Base-by-base conservation (phyloP, 2,329 filamentous ascomycete genomes). In the Penicillium fuscoglaucum region DNA sequence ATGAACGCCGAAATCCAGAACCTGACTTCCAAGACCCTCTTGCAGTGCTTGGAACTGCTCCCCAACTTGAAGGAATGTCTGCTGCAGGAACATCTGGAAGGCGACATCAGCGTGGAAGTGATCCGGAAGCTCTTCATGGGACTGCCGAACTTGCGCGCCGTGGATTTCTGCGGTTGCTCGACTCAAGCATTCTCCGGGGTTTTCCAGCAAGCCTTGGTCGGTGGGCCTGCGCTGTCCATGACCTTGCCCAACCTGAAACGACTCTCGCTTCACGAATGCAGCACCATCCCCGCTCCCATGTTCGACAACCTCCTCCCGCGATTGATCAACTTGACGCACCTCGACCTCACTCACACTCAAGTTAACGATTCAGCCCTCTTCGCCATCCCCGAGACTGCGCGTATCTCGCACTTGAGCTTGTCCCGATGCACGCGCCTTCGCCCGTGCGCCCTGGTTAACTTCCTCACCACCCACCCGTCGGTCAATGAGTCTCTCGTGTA, bases 131-230 rank as follows among this genome's bases (percentile, higher is more conserved):
- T 95, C 43, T 86, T 93, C 68, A 85, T 85, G 61, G 84, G 82
- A 10, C 79, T 91, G 59, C 84, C 86, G 1, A 76, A 78, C 43
- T 76, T 95, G 53, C 80, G 83, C 59, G 89, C 88, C 1, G 68
- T 93, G 24, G 90, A 95, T 72, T 89, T 93, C 69, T 91, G 89
- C 65, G 90, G 87, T 57, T 90, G 88, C 74, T 88, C 89, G 13
- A 89, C 88, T 5, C 75, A 81, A 13, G 73, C 75, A 4, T 93
- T 93, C 80, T 87, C 86, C 65, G 80, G 83, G 48, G 80, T 87
- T 0, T 90, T 93, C 72, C 76, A 80, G 41, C 78, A 83, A 10
- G 77, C 84, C 35, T 69, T 88, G 57, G 77, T 80, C 29, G 66
- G 70, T 19, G 72, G 75, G 7, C 72, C 76, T 8, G 76, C 78